Evolutionary conservation across 169 alveolate species (phyloP), one percentile per base, ranked within the genome.

Genomic region (Miamiensis avidus): DNA sequence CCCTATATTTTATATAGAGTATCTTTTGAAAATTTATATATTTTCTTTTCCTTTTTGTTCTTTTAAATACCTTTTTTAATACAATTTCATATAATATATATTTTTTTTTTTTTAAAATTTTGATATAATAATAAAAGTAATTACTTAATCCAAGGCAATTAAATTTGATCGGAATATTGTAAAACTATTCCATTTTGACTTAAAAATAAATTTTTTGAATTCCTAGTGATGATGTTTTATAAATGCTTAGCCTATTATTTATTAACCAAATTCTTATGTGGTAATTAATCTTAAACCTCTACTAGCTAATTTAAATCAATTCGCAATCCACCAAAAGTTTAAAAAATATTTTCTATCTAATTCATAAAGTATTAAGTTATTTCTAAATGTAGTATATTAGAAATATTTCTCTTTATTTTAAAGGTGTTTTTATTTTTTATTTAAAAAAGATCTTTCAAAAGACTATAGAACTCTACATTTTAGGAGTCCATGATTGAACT

Each of bases 301-400:
- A 49, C 64, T 64, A 79, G 29, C 0, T 75, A 76, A 29, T 34
- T 79, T 0, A 74, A 64, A 20, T 34, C 75, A 6, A 79, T n/a
- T 34, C 64, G 15, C 0, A 79, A 29, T 49, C 77, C 84, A 29
- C 84, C 84, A 79, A 34, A 74, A 79, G 84, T 49, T 28, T 34
- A 30, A 31, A 79, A 79, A 16, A 49, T 31, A 64, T 27, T 29
- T 31, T 79, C 31, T 28, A 79, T 65, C 64, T 49, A 1, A 11
- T 79, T 31, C 31, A 49, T 27, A 25, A 79, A 49, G 20, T 34
- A 20, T 65, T 49, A n/a, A 28, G 34, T 29, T n/a, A 31, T 29
- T 1, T 34, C 28, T 0, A 34, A 16, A 0, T 34, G 65, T 49
- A 34, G 29, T 0, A 79, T 34, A 34, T 27, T 0, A 20, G 34